Evolutionary conservation across 306 rosid species (phyloP).

Genomic region (Medicago ruthenica): DNA sequence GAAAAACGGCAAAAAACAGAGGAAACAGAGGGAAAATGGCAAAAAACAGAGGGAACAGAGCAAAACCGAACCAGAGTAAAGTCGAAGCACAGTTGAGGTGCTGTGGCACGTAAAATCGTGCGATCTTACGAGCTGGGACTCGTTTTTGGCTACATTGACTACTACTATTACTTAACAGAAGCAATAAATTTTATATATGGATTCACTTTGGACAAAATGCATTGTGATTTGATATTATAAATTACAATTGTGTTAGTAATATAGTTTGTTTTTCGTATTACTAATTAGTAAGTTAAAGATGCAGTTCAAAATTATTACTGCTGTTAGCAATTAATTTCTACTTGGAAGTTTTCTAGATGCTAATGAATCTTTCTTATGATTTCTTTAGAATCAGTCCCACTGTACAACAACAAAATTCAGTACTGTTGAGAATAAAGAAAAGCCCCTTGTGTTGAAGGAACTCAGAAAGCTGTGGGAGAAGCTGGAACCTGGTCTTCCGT

Average conservation of each 20-base stretch:
- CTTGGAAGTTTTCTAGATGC: constrained; percentile 6
- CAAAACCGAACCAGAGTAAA: too few relatives aligned
- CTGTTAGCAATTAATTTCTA: constrained; percentile 11
- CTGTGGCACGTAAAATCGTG: too few relatives aligned
- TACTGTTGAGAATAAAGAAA: constrained; percentile 61
- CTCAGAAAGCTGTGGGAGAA: constrained; percentile 81
- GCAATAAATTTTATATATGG: constrained; percentile 5
- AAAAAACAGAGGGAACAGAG: too few relatives aligned
- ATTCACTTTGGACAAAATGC: constrained; percentile 29
- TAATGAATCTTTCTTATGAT: constrained; percentile 31
- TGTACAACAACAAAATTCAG: constrained; percentile 64
- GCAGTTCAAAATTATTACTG: constrained; percentile 32
- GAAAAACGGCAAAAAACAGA: too few relatives aligned
- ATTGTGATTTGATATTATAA: constrained; percentile 25
- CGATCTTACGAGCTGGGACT: too few relatives aligned
- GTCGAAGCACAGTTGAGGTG: too few relatives aligned
- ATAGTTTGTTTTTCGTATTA: constrained; percentile 15
- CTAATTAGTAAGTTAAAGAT: constrained; percentile 5
- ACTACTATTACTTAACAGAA: constrained; percentile 3
- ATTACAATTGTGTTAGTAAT: constrained; percentile 1
- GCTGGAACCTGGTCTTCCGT: constrained; percentile 66
- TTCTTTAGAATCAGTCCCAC: constrained; percentile 67
- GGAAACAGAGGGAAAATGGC: too few relatives aligned
- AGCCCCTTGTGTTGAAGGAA: constrained; percentile 85
- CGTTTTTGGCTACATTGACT: too few relatives aligned